These are phyloP conservation scores for Brassica cretica DNA, from an alignment of 345 rosid species.

Conservation along the genomic window DNA sequence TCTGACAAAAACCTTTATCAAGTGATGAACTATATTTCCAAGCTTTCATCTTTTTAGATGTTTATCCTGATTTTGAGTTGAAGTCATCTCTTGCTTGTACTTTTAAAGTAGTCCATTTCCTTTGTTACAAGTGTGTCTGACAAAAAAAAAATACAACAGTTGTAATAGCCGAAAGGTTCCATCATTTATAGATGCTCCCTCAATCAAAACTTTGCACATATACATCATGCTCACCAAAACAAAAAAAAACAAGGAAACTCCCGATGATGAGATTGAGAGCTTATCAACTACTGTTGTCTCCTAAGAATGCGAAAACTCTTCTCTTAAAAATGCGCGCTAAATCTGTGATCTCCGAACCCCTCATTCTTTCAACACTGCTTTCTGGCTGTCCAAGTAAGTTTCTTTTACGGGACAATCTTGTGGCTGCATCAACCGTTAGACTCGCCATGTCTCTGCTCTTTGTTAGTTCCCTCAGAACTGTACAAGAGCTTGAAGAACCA, in stretches of 20 bases:
- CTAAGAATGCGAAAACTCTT: slow-evolving; percentile 67
- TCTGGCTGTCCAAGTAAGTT: slow-evolving; percentile 33
- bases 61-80: neutral
- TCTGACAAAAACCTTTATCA: neutral
- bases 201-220: slow-evolving; percentile 6
- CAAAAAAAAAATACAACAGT: neutral
- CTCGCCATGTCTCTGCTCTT: slow-evolving; percentile 76
- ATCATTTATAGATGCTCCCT: neutral
- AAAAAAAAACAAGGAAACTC: neutral
- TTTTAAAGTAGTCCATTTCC: neutral
- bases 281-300: slow-evolving; percentile 43
- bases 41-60: too few species aligned
- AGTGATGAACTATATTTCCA: neutral
- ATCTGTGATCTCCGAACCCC: slow-evolving; percentile 64
- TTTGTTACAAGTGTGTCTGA: neutral
- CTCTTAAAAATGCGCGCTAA: slow-evolving; percentile 65
- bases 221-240: neutral
- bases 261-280: neutral
- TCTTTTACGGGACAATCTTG: slow-evolving; percentile 59
- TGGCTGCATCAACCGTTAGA: slow-evolving; percentile 68
- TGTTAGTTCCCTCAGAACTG: slow-evolving; percentile 55
- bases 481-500: slow-evolving; percentile 54
- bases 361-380: slow-evolving; percentile 41
- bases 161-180: neutral
- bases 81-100: neutral